Base-by-base conservation (phyloP, 129 eudicot species). In the Flaveria brownii region DNA sequence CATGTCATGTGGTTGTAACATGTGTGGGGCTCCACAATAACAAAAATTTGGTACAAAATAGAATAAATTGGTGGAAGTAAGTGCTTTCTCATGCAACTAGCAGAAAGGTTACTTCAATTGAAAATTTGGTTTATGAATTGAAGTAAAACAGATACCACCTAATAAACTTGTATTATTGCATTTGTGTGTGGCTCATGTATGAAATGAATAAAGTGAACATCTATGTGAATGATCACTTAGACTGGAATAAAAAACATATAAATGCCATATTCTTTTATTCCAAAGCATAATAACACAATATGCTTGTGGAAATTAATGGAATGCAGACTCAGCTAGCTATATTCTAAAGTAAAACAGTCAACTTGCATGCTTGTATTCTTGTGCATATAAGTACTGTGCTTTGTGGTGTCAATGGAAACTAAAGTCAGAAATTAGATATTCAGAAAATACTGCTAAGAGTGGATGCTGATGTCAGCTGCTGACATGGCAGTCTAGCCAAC, bases 291-390 rank as follows among this genome's bases (percentile, higher is more conserved):
- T 82, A 82, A 71, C 80, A 74, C 71, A 26, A 78, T 71, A 75
- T 79, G 83, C 78, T 77, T 82, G 86, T 91, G 97, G 91, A 84
- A 82, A 20, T 20, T 20, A 20, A 86, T 91, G 97, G 91, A 84
- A 82, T 86, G 78, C 87, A 82, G 80, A 82, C 82, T 91, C 91
- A 84, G 82, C 85, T 78, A 72, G 41, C 78, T 80, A 73, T 80
- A 73, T 72, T 79, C 36, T 66, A 80, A 80, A 73, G 79, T 49
- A 18, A 46, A 71, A 80, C 70, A 80, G 75, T 80, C 68, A 73
- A 63, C 74, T 72, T 64, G 79, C 51, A 80, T 64, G 79, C 51
- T 23, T 73, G 68, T 45, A 65, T 66, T 73, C 51, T 50, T 80
- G 79, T 73, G 79, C 79, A 73, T 73, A 73, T 80, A 80, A n/a